These are phyloP conservation scores for Chenopodium album DNA, from an alignment of 148 eudicot genomes.

Conservation along the genomic window DNA sequence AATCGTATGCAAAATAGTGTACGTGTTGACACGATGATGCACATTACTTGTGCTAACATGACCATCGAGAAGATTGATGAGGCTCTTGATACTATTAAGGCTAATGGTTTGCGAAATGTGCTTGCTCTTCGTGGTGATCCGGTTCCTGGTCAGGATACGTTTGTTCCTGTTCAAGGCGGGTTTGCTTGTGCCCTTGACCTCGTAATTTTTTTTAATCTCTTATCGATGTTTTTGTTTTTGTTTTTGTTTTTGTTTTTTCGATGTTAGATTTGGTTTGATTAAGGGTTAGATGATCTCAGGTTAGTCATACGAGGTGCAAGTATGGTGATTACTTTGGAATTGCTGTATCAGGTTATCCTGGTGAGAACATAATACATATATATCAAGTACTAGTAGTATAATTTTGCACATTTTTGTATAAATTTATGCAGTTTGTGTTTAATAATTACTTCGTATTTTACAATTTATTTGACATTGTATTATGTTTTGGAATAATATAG, in stretches of 20 bases:
- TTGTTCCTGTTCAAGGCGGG: constrained; percentile 84
- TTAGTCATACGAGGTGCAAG: constrained; percentile 65
- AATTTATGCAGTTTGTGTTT: background rate
- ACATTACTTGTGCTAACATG: constrained; percentile 92
- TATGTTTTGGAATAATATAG: constrained; percentile 28
- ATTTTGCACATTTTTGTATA: background rate
- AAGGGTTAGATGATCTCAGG: constrained; percentile 34
- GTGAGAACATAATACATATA: constrained; percentile 21
- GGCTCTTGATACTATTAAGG: constrained; percentile 59
- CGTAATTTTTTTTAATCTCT: constrained; percentile 24
- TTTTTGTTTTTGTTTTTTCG: background rate
- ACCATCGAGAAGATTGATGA: constrained; percentile 87
- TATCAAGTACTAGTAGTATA: too few relatives aligned
- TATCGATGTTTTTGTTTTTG: background rate
- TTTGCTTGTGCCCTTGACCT: constrained; percentile 94
- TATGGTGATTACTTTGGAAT: constrained; percentile 94
- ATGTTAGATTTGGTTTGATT: too few relatives aligned
- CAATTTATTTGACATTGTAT: background rate
- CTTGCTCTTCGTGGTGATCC: constrained; percentile 96
- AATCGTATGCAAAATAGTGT: constrained; percentile 90
- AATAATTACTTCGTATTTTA: background rate
- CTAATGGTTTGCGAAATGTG: constrained; percentile 82
- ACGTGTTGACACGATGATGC: constrained; percentile 96
- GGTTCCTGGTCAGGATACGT: constrained; percentile 90
- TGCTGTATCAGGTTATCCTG: constrained; percentile 99